Conservation (phyloP, 129 eudicot genomes). For the Artemisia tridentata region DNA sequence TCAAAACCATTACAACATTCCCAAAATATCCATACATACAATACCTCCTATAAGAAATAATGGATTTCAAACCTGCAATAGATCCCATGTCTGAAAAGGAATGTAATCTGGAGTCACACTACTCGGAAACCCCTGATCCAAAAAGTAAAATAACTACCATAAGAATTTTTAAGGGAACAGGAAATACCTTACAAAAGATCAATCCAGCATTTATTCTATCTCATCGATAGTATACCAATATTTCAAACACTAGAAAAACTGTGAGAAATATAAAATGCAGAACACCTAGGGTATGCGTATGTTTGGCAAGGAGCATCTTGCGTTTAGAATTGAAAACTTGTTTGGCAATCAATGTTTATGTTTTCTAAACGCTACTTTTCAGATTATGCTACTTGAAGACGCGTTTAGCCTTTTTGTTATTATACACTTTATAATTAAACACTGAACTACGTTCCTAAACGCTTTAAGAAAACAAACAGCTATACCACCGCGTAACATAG, state of each 20-base stretch:
- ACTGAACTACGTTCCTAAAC: not conserved
- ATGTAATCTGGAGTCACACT: conserved; percentile 94
- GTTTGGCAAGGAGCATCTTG: too few relatives aligned
- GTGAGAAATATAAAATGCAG: too few relatives aligned
- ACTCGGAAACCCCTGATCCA: conserved; percentile 77
- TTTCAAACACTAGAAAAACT: too few relatives aligned
- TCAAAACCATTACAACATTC: not conserved
- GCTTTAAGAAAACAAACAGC: too few relatives aligned
- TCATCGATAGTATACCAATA: not conserved
- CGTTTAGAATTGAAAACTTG: too few relatives aligned
- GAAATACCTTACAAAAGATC: not conserved
- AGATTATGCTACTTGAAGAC: too few relatives aligned
- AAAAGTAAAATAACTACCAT: not conserved
- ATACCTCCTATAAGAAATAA: conserved; percentile 6
- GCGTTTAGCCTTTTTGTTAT: too few relatives aligned
- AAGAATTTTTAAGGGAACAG: conserved; percentile 16
- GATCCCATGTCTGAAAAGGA: conserved; percentile 90
- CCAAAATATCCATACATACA: conserved; percentile 10
- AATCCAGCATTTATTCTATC: conserved; percentile 10
- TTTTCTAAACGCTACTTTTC: too few relatives aligned
- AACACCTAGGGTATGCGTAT: too few relatives aligned
- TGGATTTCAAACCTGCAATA: conserved; percentile 57
- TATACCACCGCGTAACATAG: too few relatives aligned
- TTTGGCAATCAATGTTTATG: too few relatives aligned
- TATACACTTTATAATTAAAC: not conserved